Evolutionary conservation across 352 stramenopile species (phyloP), one percentile per base, ranked within the genome.

Genomic region (Phytophthora litchii): DNA sequence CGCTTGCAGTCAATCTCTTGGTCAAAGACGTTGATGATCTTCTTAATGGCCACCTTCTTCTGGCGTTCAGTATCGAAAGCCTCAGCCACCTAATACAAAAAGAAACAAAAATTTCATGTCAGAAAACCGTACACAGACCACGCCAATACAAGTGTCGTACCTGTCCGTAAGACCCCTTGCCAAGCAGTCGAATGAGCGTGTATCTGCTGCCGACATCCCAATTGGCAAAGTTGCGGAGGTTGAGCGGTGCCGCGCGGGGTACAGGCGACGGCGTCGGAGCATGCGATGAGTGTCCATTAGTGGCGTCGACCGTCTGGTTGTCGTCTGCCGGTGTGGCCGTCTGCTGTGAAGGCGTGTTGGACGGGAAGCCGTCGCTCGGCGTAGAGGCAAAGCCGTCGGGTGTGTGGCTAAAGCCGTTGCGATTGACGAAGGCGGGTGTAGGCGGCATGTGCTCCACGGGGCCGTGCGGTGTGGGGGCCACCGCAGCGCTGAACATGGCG

Each of bases 21-120:
- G 60, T 92, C 83, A 49, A 95, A 95, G 20, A 95, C 86, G 50
- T 93, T 94, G 41, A 91, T 86, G 57, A 95, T 92, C 74, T 92
- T 92, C 67, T 95, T 95, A 63, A 95, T 95, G 1, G 86, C 86
- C 36, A 95, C 86, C 31, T 92, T 93, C 61, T 91, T 89, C 46
- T 92, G 73, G 4, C 69, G 72, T 49, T 91, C 71, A 0, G 60
- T 91, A 58, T 95, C 86, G 60, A 90, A 92, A 4, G 86, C 86
- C 55, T 95, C 86, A 0, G 82, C 81, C 19, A 92, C 82, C 74
- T 86, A 52, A 8, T 1, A 59, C 34, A 38, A 20, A 32, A 21
- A 27, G 36, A 17, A 67, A 47, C 13, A 48, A 48, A 37, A 51
- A 47, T 52, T 19, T 53, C 9, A 27, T 25, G 51, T 67, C 40